Base-by-base conservation (phyloP, 441 rosid species). In the Croton setiger region DNA sequence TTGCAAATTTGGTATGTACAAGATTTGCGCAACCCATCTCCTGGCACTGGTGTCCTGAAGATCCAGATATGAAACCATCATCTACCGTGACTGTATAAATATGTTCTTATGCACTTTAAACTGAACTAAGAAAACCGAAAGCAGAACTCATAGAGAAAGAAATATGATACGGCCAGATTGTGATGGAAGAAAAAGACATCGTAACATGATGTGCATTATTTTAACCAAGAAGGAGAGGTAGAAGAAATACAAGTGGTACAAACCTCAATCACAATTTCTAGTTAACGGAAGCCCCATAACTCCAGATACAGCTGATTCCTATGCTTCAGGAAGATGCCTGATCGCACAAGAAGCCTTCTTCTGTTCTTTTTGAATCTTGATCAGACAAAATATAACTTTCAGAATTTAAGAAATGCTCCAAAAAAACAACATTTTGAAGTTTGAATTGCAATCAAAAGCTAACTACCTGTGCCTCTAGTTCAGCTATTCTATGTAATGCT, bases 381-480 rank as follows among this genome's bases (percentile, higher is more conserved):
- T 75, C 62, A 68, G 70, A 48, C 23, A 63, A 33, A 27, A 68
- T n/a, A 49, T 21, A 8, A 72, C 60, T 41, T 43, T 75, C 35
- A 72, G 56, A 62, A 63, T 57, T 68, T 39, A 60, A 67, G 35
- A 51, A 27, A 68, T 60, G 54, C 54, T 54, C 44, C 37, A 64
- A 31, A 47, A 63, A 60, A n/a, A n/a, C 63, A 39, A 61, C 45
- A 44, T 12, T 67, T 52, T n/a, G n/a, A n/a, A n/a, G n/a, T n/a
- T n/a, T n/a, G 18, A n/a, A 68, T 15, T 21, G 48, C 57, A 67
- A 73, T 33, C 27, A 27, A 51, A 49, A 64, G 35, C 21, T 54
- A 8, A 49, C 51, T 79, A 93, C 97, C 94, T 87, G 90, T 57
- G 90, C 83, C 82, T 93, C 98, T 79, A 93, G 78, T 81, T 91